Evolutionary conservation across 2,329 filamentous ascomycete genomes (phyloP).

Genomic region (Penicillium crustosum): DNA sequence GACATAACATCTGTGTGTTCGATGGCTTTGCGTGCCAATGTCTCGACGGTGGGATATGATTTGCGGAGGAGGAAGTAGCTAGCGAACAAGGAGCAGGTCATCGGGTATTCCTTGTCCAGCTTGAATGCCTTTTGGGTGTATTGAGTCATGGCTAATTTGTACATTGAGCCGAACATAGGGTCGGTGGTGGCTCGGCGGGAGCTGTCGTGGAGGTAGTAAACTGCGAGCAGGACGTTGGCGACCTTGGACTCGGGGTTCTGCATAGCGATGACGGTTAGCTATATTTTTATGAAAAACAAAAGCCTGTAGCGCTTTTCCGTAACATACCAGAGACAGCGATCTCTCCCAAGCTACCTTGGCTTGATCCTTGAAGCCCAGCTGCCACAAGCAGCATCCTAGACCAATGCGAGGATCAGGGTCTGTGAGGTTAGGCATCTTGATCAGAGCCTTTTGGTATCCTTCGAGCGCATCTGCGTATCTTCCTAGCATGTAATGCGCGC

Average conservation of each 20-base stretch:
- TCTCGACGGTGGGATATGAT: slow-evolving; percentile 76
- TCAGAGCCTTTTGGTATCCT: slow-evolving; percentile 81
- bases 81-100: slow-evolving; percentile 88
- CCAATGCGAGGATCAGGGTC: slow-evolving; percentile 96
- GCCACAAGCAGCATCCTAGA: slow-evolving; percentile 96
- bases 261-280: not conserved
- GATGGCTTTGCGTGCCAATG: slow-evolving; percentile 86
- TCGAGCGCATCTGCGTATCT: slow-evolving; percentile 81
- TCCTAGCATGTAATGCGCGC: slow-evolving; percentile 80
- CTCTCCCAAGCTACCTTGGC: slow-evolving; percentile 89
- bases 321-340: slow-evolving; percentile 69
- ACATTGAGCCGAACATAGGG: slow-evolving; percentile 77
- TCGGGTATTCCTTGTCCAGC: slow-evolving; percentile 82
- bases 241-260: slow-evolving; percentile 77
- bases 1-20: slow-evolving; percentile 95
- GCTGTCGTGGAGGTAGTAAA: slow-evolving; percentile 86
- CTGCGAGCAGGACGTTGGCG: slow-evolving; percentile 82
- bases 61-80: slow-evolving; percentile 85
- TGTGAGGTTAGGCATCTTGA: slow-evolving; percentile 79
- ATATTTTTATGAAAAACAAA: not conserved
- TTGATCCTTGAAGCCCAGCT: slow-evolving; percentile 89
- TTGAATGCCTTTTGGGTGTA: slow-evolving; percentile 95
- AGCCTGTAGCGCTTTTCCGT: not conserved
- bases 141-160: slow-evolving; percentile 91
- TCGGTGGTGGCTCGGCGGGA: slow-evolving; percentile 79